Percentiles rank a stretch among this genome's conserved stretches.
Evolutionary conservation across 2,329 filamentous ascomycete genomes (phyloP).

Genomic region (Hymenoscyphus fructigenus): DNA sequence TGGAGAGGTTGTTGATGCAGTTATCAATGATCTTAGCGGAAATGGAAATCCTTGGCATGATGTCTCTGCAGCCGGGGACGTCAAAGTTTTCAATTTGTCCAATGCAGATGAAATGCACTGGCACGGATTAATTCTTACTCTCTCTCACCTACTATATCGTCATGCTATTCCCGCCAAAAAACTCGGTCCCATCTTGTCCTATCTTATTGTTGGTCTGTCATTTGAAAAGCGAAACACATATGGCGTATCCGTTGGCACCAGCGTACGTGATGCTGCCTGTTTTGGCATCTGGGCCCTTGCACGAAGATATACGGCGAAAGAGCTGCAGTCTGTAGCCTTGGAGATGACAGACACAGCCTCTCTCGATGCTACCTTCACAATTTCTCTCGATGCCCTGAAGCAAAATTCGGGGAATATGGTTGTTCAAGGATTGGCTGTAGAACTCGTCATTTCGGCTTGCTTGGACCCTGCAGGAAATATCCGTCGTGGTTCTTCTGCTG

Average conservation of each 20-base stretch:
- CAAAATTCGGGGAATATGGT: conserved; percentile 43
- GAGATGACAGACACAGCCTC: conserved; percentile 12
- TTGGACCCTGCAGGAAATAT: conserved; percentile 93
- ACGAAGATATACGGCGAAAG: conserved; percentile 77
- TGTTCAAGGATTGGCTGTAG: conserved; percentile 75
- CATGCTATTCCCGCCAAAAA: conserved; percentile 72
- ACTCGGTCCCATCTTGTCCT: conserved; percentile 72
- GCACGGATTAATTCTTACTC: conserved; percentile 87
- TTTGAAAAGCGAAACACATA: conserved; percentile 88
- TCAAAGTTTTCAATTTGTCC: conserved; percentile 54
- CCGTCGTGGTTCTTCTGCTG: conserved; percentile 85
- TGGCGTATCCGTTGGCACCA: conserved; percentile 81
- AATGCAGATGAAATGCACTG: conserved; percentile 80
- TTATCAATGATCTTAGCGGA: conserved; percentile 66
- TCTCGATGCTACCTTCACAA: conserved; percentile 20
- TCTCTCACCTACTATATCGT: conserved; percentile 84
- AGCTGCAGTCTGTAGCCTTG: conserved; percentile 65
- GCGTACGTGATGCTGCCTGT: conserved; percentile 91
- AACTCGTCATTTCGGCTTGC: conserved; percentile 78
- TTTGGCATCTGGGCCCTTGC: conserved; percentile 95
- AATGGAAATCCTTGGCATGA: conserved; percentile 20
- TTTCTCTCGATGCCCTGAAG: neutral
- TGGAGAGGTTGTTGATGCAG: conserved; percentile 80
- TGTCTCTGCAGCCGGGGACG: neutral
- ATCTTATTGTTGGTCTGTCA: conserved; percentile 73